Percentiles rank a stretch among this genome's conserved stretches.
phyloP scores from a whole-genome alignment of 2,329 filamentous ascomycete genomes.

The Sporothrix inflata region DNA sequence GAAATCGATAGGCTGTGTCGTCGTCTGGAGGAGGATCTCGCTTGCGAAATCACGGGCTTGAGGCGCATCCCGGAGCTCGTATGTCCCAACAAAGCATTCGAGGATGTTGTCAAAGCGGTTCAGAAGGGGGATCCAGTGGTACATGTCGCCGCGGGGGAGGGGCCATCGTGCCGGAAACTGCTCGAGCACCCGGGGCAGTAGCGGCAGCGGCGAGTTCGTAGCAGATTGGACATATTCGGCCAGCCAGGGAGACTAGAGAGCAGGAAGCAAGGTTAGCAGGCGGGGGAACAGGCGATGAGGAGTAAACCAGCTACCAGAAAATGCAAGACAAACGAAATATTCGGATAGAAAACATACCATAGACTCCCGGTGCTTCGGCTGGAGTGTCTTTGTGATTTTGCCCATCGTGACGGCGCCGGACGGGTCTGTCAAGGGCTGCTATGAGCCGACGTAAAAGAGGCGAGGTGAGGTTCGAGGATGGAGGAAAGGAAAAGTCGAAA shows the following conservation, averaged over 20 bases:
- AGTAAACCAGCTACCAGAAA: background rate
- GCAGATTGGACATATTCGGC: conserved; percentile 76
- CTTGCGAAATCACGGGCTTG: conserved; percentile 76
- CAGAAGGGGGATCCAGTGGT: conserved; percentile 95
- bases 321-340: conserved; percentile 17
- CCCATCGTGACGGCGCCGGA: conserved; percentile 57
- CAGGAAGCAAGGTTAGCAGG: background rate
- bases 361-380: conserved; percentile 68
- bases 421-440: background rate
- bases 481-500: background rate
- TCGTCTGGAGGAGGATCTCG: conserved; percentile 64
- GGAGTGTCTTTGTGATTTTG: conserved; percentile 69
- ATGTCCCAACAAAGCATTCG: conserved; percentile 77
- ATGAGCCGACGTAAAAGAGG: background rate
- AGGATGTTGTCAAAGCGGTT: conserved; percentile 92
- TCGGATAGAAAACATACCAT: conserved; percentile 57
- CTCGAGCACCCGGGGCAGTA: conserved; percentile 75
- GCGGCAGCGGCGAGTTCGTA: conserved; percentile 69
- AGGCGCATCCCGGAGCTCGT: conserved; percentile 77
- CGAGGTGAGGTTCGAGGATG: background rate
- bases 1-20: conserved; percentile 53
- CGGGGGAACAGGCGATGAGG: background rate
- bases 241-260: conserved; percentile 78
- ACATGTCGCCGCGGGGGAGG: conserved; percentile 91
- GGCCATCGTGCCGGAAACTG: conserved; percentile 90